Evolutionary conservation across 352 stramenopile species (phyloP).

Genomic region (Pythium sp.): DNA sequence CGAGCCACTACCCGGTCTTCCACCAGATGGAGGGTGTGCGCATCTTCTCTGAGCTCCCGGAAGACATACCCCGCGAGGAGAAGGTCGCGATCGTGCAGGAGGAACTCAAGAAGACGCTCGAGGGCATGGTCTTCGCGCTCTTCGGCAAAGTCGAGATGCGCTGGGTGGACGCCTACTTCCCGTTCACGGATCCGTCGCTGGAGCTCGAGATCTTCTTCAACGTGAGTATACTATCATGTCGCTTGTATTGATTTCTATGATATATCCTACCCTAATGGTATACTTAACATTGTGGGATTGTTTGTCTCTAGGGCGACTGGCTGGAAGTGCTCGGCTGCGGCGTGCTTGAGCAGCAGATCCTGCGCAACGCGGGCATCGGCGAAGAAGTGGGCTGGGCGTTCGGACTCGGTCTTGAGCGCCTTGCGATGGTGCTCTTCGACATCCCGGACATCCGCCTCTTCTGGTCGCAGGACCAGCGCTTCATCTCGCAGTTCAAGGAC

Average conservation of each 20-base stretch:
- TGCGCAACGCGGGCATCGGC: conserved; percentile 84
- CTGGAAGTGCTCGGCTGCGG: conserved; percentile 98
- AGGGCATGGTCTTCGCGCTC: conserved; percentile 93
- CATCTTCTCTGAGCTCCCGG: conserved; percentile 88
- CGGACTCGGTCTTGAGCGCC: conserved; percentile 96
- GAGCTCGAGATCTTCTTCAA: conserved; percentile 99
- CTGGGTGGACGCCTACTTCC: conserved; percentile 99
- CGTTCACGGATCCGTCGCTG: conserved; percentile 98
- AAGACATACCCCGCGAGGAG: conserved; percentile 55
- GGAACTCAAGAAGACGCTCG: conserved; percentile 95
- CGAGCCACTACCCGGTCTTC: conserved; percentile 99
- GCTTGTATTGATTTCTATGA: background rate
- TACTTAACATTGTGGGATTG: conserved; percentile 3
- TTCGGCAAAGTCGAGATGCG: conserved; percentile 94
- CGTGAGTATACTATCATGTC: conserved; percentile 19
- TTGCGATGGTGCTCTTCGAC: conserved; percentile 99
- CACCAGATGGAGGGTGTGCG: conserved; percentile 99
- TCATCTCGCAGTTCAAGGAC: conserved; percentile 91
- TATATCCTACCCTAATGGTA: background rate
- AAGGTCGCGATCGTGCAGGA: conserved; percentile 80
- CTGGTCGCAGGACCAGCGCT: conserved; percentile 95
- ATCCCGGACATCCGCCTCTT: conserved; percentile 99
- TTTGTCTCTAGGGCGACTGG: conserved; percentile 87
- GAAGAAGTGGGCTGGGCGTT: conserved; percentile 96
- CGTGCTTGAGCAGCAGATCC: conserved; percentile 94